Evolutionary conservation across 371 early-diverging fungal genomes (phyloP), one percentile per base, ranked within the genome.

Genomic region (Mucor circinelloides): DNA sequence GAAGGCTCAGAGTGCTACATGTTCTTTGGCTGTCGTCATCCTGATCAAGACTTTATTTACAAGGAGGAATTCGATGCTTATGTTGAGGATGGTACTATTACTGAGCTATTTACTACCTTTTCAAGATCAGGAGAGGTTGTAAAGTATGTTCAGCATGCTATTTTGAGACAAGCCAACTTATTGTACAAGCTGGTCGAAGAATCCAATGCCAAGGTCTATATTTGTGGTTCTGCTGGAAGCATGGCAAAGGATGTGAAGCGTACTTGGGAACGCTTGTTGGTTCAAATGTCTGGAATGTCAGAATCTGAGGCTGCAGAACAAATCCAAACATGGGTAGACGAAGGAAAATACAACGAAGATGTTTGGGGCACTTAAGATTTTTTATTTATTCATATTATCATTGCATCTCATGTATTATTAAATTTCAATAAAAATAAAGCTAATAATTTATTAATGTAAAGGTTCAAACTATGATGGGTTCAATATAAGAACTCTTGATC

Each of bases 11-110:
- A 30, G 83, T 75, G 10, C 70, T 54, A 54, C 28, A 15, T 95
- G 44, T 91, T 94, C 75, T 89, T 91, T 68, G 96, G 97, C 15
- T 91, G 87, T 60, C 84, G 97, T 57, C 76, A 86, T 66, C 68
- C 67, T 15, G 69, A 81, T 6, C 74, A 73, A 50, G 97, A 97
- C 70, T 90, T 82, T 66, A 79, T 90, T 23, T 95, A 89, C 69
- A 71, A 68, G 0, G 68, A 79, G 10, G 91, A 93, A 64, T 89
- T 87, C 74, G 77, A 85, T 12, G 58, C 54, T 6, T 82, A 86
- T 62, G 78, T 63, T 1, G 58, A 59, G 0, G 72, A 77, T 1
- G 87, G 87, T 0, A 25, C 69, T 19, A 72, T 95, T 28, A 25
- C 55, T 7, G 69, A 65, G 34, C 71, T 90, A 21, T 83, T 76